Base-by-base conservation (phyloP, 2,329 filamentous ascomycete species). In the Chaetomiaceae sp. region DNA sequence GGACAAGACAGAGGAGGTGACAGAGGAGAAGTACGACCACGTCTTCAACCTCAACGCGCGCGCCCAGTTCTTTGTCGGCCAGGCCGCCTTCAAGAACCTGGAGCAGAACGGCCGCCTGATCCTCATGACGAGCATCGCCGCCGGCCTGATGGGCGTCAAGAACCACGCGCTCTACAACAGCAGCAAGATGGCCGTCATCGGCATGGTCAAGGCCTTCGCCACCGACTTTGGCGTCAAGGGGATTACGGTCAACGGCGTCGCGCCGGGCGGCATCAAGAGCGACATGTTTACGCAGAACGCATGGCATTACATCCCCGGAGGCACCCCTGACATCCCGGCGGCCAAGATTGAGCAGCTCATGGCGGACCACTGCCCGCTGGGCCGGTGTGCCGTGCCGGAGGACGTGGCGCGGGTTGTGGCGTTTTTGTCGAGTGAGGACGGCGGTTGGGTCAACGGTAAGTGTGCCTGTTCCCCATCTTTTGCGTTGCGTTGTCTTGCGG, bases 41-140 rank as follows among this genome's bases (percentile, higher is more conserved):
- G 82, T 87, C 58, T 87, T 87, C 72, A 81, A 81, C 72, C 73
- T 87, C 62, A 87, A 87, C 72, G 76, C 81, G 54, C 75, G 82
- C 35, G 84, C 82, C 41, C 83, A 89, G 69, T 89, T 89, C 74
- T 89, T 89, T 67, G 85, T 89, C 46, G 86, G 85, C 17, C 84
- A 88, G 70, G 82, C 86, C 51, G 86, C 81, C 6, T 85, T 86
- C 68, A 84, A 84, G 70, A 73, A 87, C 70, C 77, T 87, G 57
- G 76, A 83, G 63, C 73, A 79, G 39, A 83, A 86, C 51, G 87
- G 87, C 27, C 77, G 86, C 40, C 78, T 91, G 60, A 80, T 89
- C 61, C 75, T 89, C 49, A 89, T 86, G 73, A 83, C 78, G 31
- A 86, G 81, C 38, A 86, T 88, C 61, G 84, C 83, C 14, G 68